A percentile compares a stretch with the other conserved stretches of the same genome.
phyloP scores from a whole-genome alignment of 2,329 filamentous ascomycete genomes.

The Fusarium sp. region DNA sequence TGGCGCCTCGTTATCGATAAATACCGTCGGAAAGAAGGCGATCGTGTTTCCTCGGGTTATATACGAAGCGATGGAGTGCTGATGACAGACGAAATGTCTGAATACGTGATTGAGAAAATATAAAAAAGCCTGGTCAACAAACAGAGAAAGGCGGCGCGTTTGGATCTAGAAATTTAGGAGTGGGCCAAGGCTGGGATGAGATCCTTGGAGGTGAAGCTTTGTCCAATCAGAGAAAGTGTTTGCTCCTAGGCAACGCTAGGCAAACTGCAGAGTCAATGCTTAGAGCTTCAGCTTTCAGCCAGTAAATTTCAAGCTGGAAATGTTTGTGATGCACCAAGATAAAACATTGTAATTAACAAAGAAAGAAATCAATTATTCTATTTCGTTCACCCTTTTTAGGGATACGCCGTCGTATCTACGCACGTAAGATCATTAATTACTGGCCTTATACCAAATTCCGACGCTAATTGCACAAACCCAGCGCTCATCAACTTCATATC shows the following conservation, averaged over 20 bases:
- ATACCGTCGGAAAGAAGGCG: background rate
- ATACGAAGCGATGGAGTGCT: slow-evolving; percentile 6
- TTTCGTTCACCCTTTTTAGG: slow-evolving; percentile 15
- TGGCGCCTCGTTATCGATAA: slow-evolving; percentile 35
- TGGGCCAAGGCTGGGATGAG: slow-evolving; percentile 43
- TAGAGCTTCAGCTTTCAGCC: slow-evolving; percentile 14
- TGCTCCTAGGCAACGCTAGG: slow-evolving; percentile 36
- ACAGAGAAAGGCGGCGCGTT: slow-evolving; percentile 43
- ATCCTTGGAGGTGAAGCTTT: slow-evolving; percentile 48
- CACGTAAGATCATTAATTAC: slow-evolving; percentile 29
- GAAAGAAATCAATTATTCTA: slow-evolving; percentile 23
- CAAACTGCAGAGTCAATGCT: slow-evolving; percentile 7
- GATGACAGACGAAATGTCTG: slow-evolving; percentile 28
- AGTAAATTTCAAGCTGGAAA: background rate
- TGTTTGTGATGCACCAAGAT: background rate
- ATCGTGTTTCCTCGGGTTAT: background rate
- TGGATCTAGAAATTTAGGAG: slow-evolving; percentile 49
- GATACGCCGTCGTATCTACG: slow-evolving; percentile 12
- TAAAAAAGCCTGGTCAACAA: slow-evolving; percentile 34
- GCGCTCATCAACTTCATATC: slow-evolving; percentile 17
- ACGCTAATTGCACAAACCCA: slow-evolving; percentile 28
- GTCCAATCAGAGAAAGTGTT: slow-evolving; percentile 47
- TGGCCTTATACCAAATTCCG: slow-evolving; percentile 8
- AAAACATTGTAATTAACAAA: background rate
- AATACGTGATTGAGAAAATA: slow-evolving; percentile 26